These are phyloP conservation scores for Helotiales sp. DNA, from an alignment of 2,329 filamentous ascomycete genomes.

Conservation along the genomic window DNA sequence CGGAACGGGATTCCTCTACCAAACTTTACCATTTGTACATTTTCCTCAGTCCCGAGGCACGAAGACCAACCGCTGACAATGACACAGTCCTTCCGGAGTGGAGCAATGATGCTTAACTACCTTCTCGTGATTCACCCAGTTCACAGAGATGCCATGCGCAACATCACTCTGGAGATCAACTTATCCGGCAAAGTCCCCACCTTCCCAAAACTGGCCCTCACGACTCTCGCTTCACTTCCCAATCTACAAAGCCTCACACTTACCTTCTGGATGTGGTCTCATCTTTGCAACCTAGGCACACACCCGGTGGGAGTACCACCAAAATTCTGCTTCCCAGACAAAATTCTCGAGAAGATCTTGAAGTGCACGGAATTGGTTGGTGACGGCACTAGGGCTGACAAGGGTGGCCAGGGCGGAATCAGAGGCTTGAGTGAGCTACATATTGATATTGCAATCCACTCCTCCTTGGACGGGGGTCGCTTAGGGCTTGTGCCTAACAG, in stretches of 20 bases:
- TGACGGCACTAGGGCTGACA: too few relatives aligned
- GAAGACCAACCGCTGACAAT: background rate
- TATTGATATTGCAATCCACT: too few relatives aligned
- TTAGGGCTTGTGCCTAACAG: too few relatives aligned
- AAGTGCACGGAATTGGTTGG: too few relatives aligned
- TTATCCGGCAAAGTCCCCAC: background rate
- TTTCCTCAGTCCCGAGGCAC: background rate
- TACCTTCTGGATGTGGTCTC: too few relatives aligned
- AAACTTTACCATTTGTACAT: slow-evolving; percentile 1
- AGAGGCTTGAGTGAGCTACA: too few relatives aligned
- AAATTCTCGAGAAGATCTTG: too few relatives aligned
- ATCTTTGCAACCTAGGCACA: too few relatives aligned
- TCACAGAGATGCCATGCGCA: slow-evolving; percentile 11
- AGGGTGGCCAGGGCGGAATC: too few relatives aligned
- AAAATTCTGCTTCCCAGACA: too few relatives aligned
- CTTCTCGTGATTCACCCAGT: slow-evolving; percentile 15
- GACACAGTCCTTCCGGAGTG: slow-evolving; percentile 3
- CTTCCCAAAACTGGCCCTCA: background rate
- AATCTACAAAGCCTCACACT: background rate
- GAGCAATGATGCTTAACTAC: slow-evolving; percentile 14
- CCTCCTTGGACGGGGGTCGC: too few relatives aligned
- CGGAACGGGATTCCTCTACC: slow-evolving; percentile 12
- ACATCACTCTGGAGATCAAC: background rate
- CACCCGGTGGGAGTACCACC: too few relatives aligned
- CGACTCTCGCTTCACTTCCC: background rate